A percentile compares a stretch with the other conserved stretches of the same genome.
Evolutionary conservation across 352 stramenopile species (phyloP).

Genomic region (Halophytophthora polymorphica): DNA sequence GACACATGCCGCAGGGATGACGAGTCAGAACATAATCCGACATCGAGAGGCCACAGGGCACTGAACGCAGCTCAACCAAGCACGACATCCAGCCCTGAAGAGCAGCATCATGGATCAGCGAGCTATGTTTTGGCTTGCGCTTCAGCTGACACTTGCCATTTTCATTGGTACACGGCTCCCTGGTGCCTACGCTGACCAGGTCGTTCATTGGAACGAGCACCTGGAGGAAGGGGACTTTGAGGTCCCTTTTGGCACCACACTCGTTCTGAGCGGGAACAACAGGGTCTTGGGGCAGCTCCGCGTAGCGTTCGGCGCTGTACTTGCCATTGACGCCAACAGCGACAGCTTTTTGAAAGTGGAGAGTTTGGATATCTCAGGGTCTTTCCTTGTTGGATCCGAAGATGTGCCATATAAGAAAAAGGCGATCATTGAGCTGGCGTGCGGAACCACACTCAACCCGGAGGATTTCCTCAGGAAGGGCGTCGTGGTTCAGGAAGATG

Average conservation of each 20-base stretch:
- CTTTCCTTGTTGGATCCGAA: conserved; percentile 27
- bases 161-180: too few species aligned
- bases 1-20: too few species aligned
- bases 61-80: too few species aligned
- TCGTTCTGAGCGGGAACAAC: conserved; percentile 31
- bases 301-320: conserved; percentile 11
- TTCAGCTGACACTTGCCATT: too few species aligned
- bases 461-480: conserved; percentile 36
- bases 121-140: too few species aligned
- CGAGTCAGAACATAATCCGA: too few species aligned
- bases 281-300: conserved; percentile 19
- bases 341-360: conserved; percentile 22
- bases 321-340: conserved; percentile 16
- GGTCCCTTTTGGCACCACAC: conserved; percentile 15
- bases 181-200: background rate
- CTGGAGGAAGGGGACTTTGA: conserved; percentile 18
- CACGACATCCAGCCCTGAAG: too few species aligned
- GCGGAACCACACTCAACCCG: conserved; percentile 8
- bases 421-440: conserved; percentile 36
- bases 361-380: conserved; percentile 28
- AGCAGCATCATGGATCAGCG: too few species aligned
- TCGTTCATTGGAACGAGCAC: conserved; percentile 27
- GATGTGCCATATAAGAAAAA: conserved; percentile 28
- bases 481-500: conserved; percentile 31
- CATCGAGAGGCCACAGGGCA: too few species aligned